Base-by-base conservation (phyloP, 2,329 filamentous ascomycete species). In the Colletotrichum simmondsii region DNA sequence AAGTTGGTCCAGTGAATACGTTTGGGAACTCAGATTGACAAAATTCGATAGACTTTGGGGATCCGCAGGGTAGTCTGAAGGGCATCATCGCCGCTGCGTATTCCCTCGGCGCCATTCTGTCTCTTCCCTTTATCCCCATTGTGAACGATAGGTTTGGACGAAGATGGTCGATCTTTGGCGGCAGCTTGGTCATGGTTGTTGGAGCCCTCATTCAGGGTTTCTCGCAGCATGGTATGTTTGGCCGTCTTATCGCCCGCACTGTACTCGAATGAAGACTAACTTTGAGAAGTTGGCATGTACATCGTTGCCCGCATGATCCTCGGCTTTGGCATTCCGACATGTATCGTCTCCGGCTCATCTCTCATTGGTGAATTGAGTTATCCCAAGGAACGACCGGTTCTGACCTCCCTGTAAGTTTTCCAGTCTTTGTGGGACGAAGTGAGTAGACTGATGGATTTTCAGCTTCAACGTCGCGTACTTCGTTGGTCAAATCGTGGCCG, bases 41-140 rank as follows among this genome's bases (percentile, higher is more conserved):
- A 37, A 0, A 14, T 32, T 22, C 12, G 22, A 75, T 76, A 79
- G 85, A 85, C 75, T 89, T 90, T 75, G 80, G 80, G 4, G 56
- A 87, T 53, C 87, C 82, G 0, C 69, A 80, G 37, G 86, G 84
- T 12, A 81, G 83, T 4, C 78, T 86, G 58, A 83, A 86, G 67
- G 90, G 90, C 1, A 86, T 92, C 66, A 85, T 92, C 42, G 86
- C 86, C 1, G 88, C 90, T 2, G 87, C 88, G 19, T 92, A 92
- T 79, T 89, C 87, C 6, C 82, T 92, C 2, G 90, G 90, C 7
- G 88, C 89, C 16, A 86, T 92, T 71, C 80, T 88, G 8, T 87
- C 87, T 26, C 84, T 92, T 1, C 90, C 90, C 0, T 86, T 92
- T 65, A 87, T 91, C 24, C 86, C 89, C 0, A 80, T 87, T 5